Conservation (phyloP, 176 grass and related monocot species). For the Bolboschoenus planiculmis region DNA sequence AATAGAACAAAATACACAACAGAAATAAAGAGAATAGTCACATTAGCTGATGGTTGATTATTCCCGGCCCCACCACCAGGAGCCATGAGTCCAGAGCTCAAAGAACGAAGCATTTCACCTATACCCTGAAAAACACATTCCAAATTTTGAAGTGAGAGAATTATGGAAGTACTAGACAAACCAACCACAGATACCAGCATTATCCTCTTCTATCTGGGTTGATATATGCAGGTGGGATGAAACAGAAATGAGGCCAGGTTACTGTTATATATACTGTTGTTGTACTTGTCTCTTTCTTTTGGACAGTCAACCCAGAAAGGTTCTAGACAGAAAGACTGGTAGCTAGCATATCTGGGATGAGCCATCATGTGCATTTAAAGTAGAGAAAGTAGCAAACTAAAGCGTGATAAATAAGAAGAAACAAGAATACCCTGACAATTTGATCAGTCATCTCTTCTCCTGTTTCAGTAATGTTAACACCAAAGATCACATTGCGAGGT, state of each 20-base stretch:
- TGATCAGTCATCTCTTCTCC: slow-evolving; percentile 42
- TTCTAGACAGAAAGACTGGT: background rate
- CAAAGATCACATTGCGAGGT: slow-evolving; percentile 28
- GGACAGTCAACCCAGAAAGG: background rate
- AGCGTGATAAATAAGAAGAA: background rate
- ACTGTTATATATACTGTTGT: background rate
- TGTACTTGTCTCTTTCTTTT: background rate
- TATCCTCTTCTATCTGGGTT: slow-evolving; percentile 12
- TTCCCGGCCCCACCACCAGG: slow-evolving; percentile 42
- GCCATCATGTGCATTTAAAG: background rate
- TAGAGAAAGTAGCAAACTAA: background rate
- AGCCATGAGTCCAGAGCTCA: slow-evolving; percentile 41
- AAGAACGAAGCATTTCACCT: slow-evolving; percentile 61
- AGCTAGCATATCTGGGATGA: background rate
- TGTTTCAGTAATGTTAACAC: slow-evolving; percentile 49
- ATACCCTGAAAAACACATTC: slow-evolving; percentile 48
- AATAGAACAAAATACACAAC: background rate
- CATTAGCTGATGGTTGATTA: slow-evolving; percentile 33
- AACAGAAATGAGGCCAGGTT: background rate
- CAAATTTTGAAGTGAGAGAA: slow-evolving; percentile 16
- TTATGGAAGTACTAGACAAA: slow-evolving; percentile 10
- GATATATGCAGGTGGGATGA: background rate
- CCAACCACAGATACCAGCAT: slow-evolving; percentile 21
- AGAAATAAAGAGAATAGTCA: background rate
- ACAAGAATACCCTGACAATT: slow-evolving; percentile 56